Conservation (phyloP, 2,329 filamentous ascomycete genomes). For the Penicillium hesseltinei region DNA sequence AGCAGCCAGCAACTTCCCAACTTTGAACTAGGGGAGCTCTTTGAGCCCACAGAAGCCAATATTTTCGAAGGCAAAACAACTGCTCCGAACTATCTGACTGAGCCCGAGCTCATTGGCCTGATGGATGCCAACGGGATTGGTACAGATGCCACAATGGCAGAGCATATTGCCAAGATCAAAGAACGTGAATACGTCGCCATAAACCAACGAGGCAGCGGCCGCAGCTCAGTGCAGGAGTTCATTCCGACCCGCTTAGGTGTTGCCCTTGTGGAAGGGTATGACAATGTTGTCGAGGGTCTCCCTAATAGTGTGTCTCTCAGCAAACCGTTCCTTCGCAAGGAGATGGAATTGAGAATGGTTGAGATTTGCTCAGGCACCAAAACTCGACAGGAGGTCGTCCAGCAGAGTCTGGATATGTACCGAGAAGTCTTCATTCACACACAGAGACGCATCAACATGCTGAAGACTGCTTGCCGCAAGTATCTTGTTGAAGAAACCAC, state of each 20-base stretch:
- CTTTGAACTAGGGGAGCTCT: slow-evolving; percentile 75
- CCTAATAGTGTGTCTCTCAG: slow-evolving; percentile 65
- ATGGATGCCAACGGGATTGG: slow-evolving; percentile 99
- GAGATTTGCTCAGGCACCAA: slow-evolving; percentile 87
- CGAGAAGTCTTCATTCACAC: slow-evolving; percentile 81
- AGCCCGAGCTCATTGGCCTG: slow-evolving; percentile 89
- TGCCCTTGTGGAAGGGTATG: slow-evolving; percentile 89
- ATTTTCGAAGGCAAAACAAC: slow-evolving; percentile 90
- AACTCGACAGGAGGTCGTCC: slow-evolving; percentile 70
- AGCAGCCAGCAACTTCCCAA: slow-evolving; percentile 77
- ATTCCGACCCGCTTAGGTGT: slow-evolving; percentile 89
- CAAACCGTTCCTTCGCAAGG: slow-evolving; percentile 93
- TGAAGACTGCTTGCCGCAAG: slow-evolving; percentile 59
- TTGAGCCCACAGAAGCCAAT: slow-evolving; percentile 83
- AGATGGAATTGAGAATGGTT: slow-evolving; percentile 97
- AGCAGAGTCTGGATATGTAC: slow-evolving; percentile 83
- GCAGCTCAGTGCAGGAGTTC: slow-evolving; percentile 70
- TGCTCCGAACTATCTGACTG: slow-evolving; percentile 82
- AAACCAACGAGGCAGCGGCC: slow-evolving; percentile 51
- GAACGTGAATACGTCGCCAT: slow-evolving; percentile 80
- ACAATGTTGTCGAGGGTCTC: slow-evolving; percentile 87
- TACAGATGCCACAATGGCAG: slow-evolving; percentile 98
- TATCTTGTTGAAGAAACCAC: slow-evolving; percentile 49
- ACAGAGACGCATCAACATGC: slow-evolving; percentile 66
- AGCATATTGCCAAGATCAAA: slow-evolving; percentile 96